Evolutionary conservation across 805 yeast species (phyloP), one percentile per base, ranked within the genome.

Genomic region (Phaffomyces thermotolerans): DNA sequence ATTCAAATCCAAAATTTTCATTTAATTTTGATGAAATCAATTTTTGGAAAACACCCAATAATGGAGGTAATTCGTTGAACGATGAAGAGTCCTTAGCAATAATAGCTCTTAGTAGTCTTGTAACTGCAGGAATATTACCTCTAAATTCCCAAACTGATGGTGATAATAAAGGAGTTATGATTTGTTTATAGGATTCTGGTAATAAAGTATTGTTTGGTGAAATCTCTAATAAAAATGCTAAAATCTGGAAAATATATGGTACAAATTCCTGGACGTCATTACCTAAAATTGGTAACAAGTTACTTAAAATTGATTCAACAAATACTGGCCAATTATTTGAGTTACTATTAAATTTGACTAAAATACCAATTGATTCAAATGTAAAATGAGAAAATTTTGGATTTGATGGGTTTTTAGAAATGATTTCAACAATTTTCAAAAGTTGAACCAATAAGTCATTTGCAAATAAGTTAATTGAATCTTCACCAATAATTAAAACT

Each of bases 21-120:
- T 88, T 83, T 14, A 79, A 73, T 52, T 83, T 84, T 0, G 97
- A 87, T 1, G 96, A 79, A 41, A 93, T 78, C 51, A 93, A 69
- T 61, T 90, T 88, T 66, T 95, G 99, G 71, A 87, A 95, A n/a
- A 93, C 95, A 34, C 99, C 99, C 34, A 93, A 68, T 27, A 93
- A 75, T 4, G 97, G 95, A 31, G 84, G 76, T 35, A 88, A 60
- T 39, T 71, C 74, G n/a, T 57, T 53, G 38, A 65, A 71, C 2
- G 63, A 53, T 3, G 52, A 42, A 9, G 56, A 52, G 34, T 71
- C 71, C 15, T 60, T 60, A 25, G 61, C 56, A n/a, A 79, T 65
- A 18, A 91, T 79, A 7, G 87, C 79, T 43, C 79, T 74, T 34
- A 93, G 67, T 41, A 93, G 68, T 53, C 96, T 76, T 0, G 95